Conservation (phyloP, 352 stramenopile genomes). For the Globisporangium parvum region DNA sequence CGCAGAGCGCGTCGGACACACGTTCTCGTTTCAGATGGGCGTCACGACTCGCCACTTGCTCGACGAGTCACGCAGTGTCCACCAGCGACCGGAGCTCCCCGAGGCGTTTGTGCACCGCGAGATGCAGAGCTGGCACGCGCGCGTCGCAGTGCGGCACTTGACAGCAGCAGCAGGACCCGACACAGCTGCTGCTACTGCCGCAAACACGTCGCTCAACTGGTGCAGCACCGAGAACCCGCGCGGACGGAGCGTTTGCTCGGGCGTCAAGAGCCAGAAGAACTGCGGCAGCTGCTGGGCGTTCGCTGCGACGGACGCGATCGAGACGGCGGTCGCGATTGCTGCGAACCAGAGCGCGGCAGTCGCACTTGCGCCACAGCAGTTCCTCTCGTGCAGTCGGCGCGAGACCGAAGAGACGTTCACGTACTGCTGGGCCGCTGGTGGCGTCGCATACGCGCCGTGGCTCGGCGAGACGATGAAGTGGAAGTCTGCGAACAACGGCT, state of each 20-base stretch:
- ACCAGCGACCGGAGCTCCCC: conserved; percentile 18
- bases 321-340: conserved; percentile 58
- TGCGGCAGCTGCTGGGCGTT: conserved; percentile 79
- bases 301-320: conserved; percentile 61
- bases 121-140: conserved; percentile 18
- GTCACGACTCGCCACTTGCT: conserved; percentile 56
- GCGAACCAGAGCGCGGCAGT: conserved; percentile 45
- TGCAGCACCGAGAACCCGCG: conserved; percentile 57
- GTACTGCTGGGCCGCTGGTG: conserved; percentile 51
- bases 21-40: conserved; percentile 59
- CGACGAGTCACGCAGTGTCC: conserved; percentile 19
- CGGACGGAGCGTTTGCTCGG: conserved; percentile 50
- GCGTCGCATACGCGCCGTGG: conserved; percentile 26
- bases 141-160: conserved; percentile 18
- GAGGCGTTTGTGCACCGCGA: conserved; percentile 53
- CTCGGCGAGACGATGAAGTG: conserved; percentile 55
- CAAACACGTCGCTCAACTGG: conserved; percentile 45
- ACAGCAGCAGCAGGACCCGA: conserved; percentile 13
- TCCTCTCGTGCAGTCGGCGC: conserved; percentile 53
- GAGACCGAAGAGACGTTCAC: conserved; percentile 60
- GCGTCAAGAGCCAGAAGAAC: conserved; percentile 71
- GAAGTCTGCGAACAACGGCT: conserved; percentile 67
- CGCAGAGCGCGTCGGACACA: conserved; percentile 40
- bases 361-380: conserved; percentile 65
- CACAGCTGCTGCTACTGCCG: conserved; percentile 13